Evolutionary conservation across 169 alveolate genomes (phyloP).

Genomic region (Plasmodium reichenowi): DNA sequence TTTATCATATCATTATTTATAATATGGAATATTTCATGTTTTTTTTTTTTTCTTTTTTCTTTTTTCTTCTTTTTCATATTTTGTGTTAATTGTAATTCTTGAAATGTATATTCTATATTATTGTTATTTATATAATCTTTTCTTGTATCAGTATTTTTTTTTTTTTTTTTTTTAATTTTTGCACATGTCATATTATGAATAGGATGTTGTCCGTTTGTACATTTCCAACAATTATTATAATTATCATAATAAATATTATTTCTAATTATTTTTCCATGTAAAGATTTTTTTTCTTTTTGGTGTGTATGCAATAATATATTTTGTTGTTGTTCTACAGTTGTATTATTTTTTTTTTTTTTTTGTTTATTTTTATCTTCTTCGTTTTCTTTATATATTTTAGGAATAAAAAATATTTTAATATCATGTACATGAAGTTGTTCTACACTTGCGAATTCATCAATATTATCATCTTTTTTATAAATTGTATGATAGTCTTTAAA

Average conservation of each 20-base stretch:
- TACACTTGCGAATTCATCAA: neutral
- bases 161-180: neutral
- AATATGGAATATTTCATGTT: neutral
- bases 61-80: neutral
- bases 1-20: neutral
- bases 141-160: neutral
- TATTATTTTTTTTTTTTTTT: neutral
- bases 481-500: neutral
- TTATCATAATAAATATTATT: neutral
- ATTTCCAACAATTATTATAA: neutral
- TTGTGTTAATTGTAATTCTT: neutral
- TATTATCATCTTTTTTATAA: constrained; percentile 1
- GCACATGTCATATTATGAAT: neutral
- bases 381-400: neutral
- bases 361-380: neutral
- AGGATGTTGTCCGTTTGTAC: neutral
- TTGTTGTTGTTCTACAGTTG: neutral
- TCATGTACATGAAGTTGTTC: constrained; percentile 14
- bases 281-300: neutral
- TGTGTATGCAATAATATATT: neutral
- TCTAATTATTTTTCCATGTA: neutral
- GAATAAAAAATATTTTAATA: constrained; percentile 11
- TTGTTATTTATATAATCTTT: neutral
- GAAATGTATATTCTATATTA: neutral
- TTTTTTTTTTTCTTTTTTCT: neutral